Evolutionary conservation across 169 alveolate genomes (phyloP).

Genomic region (Cryptosporidium andersoni): DNA sequence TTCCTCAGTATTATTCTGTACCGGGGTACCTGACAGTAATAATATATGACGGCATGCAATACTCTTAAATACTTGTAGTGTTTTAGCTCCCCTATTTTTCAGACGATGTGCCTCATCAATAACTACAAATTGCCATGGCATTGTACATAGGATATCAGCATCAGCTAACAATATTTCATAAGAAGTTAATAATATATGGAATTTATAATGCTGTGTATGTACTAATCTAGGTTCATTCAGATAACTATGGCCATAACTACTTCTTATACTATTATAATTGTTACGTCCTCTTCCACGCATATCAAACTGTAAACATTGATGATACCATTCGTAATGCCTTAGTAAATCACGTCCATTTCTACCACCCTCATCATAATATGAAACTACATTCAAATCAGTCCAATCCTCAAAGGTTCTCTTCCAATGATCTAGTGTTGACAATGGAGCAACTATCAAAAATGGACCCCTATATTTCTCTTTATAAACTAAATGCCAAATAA

Average conservation of each 20-base stretch:
- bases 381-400: conserved; percentile 86
- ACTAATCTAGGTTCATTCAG: conserved; percentile 71
- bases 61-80: conserved; percentile 80
- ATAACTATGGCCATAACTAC: conserved; percentile 45
- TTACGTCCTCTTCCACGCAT: conserved; percentile 80
- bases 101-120: conserved; percentile 92
- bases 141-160: conserved; percentile 78
- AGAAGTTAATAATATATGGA: conserved; percentile 83
- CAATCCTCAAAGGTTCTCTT: conserved; percentile 89
- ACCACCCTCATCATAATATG: conserved; percentile 87
- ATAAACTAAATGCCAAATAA: conserved; percentile 82
- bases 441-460: conserved; percentile 88
- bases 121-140: conserved; percentile 85
- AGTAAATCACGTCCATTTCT: conserved; percentile 86
- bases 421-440: conserved; percentile 91
- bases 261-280: conserved; percentile 17
- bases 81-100: conserved; percentile 88
- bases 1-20: conserved; percentile 90
- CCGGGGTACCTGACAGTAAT: conserved; percentile 91
- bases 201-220: conserved; percentile 80
- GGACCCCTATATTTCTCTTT: conserved; percentile 85
- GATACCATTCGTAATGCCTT: conserved; percentile 82
- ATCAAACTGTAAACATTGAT: conserved; percentile 76
- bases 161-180: conserved; percentile 88
- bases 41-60: conserved; percentile 86